phyloP scores from a whole-genome alignment of 164 flowering plant genomes.

The Vitis rupestris region DNA sequence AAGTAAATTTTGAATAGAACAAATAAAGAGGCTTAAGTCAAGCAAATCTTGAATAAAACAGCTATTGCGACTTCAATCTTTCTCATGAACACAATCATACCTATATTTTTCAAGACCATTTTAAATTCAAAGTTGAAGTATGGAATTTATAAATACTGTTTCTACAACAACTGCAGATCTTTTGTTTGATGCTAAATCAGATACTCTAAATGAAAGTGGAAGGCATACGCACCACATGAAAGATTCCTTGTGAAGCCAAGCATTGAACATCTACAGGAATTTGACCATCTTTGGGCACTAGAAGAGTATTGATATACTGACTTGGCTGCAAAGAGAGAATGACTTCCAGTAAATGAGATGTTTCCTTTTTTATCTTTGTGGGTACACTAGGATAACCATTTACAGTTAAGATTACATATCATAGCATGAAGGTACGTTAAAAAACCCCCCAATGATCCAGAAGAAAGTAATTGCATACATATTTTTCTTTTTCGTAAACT shows the following conservation, averaged over 20 bases:
- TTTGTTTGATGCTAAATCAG: background rate
- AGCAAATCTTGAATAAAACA: too few relatives aligned
- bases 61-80: background rate
- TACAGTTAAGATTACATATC: too few relatives aligned
- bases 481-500: too few relatives aligned
- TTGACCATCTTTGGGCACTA: conserved; percentile 78
- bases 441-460: too few relatives aligned
- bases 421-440: too few relatives aligned
- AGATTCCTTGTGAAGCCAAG: conserved; percentile 70
- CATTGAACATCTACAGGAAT: conserved; percentile 56
- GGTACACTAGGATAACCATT: too few relatives aligned
- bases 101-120: background rate
- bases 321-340: conserved; percentile 57
- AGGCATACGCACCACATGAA: conserved; percentile 59
- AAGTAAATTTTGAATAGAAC: too few relatives aligned
- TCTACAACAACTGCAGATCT: background rate
- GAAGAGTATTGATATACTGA: conserved; percentile 70
- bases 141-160: background rate
- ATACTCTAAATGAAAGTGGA: background rate
- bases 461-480: too few relatives aligned
- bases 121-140: background rate
- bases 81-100: background rate
- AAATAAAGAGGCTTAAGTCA: too few relatives aligned
- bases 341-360: conserved; percentile 4
- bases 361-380: background rate